Base-by-base conservation (phyloP, 495 filamentous ascomycete species). In the Pseudevernia furfuracea region DNA sequence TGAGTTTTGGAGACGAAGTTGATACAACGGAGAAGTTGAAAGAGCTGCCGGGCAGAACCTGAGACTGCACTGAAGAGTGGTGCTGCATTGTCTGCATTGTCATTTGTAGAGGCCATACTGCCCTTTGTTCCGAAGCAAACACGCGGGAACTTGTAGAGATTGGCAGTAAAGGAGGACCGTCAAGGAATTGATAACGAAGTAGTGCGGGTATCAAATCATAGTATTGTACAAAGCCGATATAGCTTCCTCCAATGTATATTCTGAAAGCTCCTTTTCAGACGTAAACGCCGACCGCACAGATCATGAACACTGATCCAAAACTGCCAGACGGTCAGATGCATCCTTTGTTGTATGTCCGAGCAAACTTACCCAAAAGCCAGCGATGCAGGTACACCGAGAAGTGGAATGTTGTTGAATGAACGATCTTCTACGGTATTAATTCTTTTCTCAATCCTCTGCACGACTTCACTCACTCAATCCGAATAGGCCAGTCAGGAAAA, bases 281-380 rank as follows among this genome's bases (percentile, higher is more conserved):
- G 86, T 98, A 98, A 72, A 98, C 95, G 71, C 94, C 94, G 73
- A 92, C 94, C 30, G 91, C 94, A 76, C 94, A 98, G 73, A 98
- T 97, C 87, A 96, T 93, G 81, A 90, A 96, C 28, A 97, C 91
- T 55, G 93, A 89, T 67, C 95, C 94, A 74, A 97, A 91, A 49
- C 94, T 98, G 72, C 5, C 34, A 60, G 8, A 64, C 39, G 71
- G 57, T 67, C 71, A 69, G 53, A 17, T 36, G 43, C 52, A 53
- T 53, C 15, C 11, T 56, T 61, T 63, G 15, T 41, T 17, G 36
- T 28, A 23, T 28, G 55, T 38, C 14, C 23, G 19, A 44, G 58
- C 37, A 55, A 39, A 43, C 85, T 72, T 85, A 97, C 94, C 91
- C 95, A 77, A 96, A 84, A 60, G 90, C 87, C 68, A 96, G 71